Evolutionary conservation across 345 rosid genomes (phyloP).

Genomic region (Euphorbia peplus): DNA sequence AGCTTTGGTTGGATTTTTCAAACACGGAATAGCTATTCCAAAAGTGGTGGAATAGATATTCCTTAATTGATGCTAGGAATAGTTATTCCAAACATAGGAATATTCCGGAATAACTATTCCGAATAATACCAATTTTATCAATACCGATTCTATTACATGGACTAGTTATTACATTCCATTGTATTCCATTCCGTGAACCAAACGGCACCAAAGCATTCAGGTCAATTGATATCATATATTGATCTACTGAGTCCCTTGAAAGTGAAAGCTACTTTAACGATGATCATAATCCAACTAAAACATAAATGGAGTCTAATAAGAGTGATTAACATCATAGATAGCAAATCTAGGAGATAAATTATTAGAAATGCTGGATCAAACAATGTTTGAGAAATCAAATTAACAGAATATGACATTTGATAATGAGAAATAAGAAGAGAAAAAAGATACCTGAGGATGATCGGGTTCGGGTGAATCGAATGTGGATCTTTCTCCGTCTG

Average conservation of each 20-base stretch:
- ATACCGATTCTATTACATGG: too few species aligned
- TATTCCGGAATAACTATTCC: too few species aligned
- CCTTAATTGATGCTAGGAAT: too few species aligned
- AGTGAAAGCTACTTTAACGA: background rate
- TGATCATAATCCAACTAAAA: background rate
- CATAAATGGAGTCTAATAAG: background rate
- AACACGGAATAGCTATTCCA: too few species aligned
- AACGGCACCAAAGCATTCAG: too few species aligned
- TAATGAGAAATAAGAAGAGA: background rate
- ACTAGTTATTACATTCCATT: too few species aligned
- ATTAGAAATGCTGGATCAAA: background rate
- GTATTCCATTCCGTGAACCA: too few species aligned
- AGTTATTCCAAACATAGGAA: too few species aligned
- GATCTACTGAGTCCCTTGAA: background rate
- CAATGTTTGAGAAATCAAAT: background rate
- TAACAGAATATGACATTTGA: background rate
- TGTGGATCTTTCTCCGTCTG: background rate
- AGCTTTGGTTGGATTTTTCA: too few species aligned
- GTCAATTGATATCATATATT: background rate
- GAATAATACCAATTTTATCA: too few species aligned
- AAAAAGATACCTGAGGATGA: background rate
- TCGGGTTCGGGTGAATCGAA: background rate
- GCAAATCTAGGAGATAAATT: too few species aligned
- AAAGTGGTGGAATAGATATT: too few species aligned
- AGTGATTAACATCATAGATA: background rate